phyloP scores from a whole-genome alignment of 768 basidiomycete species.

The Basidioascus undulatus region DNA sequence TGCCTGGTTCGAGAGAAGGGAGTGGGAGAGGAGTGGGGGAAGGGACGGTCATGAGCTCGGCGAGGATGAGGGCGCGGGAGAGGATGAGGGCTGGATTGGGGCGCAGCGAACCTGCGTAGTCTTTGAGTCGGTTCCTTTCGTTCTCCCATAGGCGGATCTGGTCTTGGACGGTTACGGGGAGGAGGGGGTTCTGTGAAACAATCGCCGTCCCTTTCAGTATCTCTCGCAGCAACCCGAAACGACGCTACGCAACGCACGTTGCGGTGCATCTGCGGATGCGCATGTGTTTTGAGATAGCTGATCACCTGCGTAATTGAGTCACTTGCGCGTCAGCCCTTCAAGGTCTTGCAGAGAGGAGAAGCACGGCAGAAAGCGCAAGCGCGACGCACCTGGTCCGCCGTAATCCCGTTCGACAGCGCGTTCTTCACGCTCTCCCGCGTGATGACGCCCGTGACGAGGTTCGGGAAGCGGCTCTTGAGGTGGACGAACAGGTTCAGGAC shows the following conservation, averaged over 20 bases:
- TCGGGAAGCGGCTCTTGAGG: conserved; percentile 82
- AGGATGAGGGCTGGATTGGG: conserved; percentile 9
- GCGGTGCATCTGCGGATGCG: conserved; percentile 93
- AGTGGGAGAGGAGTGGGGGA: neutral
- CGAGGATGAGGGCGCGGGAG: neutral
- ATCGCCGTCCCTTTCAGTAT: conserved; percentile 6
- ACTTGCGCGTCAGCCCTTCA: neutral
- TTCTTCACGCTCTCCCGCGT: conserved; percentile 88
- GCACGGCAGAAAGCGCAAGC: conserved; percentile 8
- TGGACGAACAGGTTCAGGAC: conserved; percentile 83
- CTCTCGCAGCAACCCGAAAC: neutral
- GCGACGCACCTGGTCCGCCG: conserved; percentile 62
- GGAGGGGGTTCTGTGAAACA: conserved; percentile 45
- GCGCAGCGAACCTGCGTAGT: conserved; percentile 44
- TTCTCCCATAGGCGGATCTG: conserved; percentile 94
- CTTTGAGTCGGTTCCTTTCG: conserved; percentile 73
- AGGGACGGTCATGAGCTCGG: neutral
- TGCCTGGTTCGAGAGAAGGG: conserved; percentile 27
- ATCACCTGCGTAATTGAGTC: conserved; percentile 40
- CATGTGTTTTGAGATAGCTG: conserved; percentile 76
- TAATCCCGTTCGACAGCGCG: conserved; percentile 81
- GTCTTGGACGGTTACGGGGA: conserved; percentile 94
- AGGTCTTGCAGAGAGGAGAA: conserved; percentile 5
- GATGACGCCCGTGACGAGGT: conserved; percentile 84
- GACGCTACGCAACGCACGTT: conserved; percentile 30